phyloP scores from a whole-genome alignment of 116 monocot genomes.

The Papilionanthe hybrid region DNA sequence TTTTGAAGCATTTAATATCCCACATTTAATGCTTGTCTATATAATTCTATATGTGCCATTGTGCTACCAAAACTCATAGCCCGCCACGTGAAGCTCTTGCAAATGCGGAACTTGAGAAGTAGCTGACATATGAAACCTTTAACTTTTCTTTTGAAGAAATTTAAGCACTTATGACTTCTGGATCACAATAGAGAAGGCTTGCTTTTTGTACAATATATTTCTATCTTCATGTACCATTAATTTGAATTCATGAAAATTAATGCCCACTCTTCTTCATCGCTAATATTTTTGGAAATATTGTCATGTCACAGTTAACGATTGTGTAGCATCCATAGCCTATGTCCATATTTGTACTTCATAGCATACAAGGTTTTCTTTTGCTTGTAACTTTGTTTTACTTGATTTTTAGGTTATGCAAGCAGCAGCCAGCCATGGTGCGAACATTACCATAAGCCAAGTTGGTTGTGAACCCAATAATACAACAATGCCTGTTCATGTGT shows the following conservation, averaged over 20 bases:
- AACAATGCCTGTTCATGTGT: constrained; percentile 41
- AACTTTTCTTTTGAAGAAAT: not conserved
- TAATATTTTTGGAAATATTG: not conserved
- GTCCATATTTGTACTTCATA: not conserved
- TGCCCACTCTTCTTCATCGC: not conserved
- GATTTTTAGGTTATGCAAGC: constrained; percentile 81
- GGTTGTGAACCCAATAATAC: constrained; percentile 49
- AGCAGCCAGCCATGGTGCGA: constrained; percentile 50
- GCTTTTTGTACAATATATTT: not conserved
- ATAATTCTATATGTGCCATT: not conserved
- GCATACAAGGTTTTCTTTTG: not conserved
- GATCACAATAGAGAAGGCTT: not conserved
- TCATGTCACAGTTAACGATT: not conserved
- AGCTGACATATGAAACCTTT: not conserved
- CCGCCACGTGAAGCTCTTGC: not conserved
- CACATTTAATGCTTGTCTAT: not conserved
- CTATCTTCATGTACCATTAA: not conserved
- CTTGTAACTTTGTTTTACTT: constrained; percentile 9
- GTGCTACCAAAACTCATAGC: not conserved
- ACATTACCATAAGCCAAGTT: constrained; percentile 71
- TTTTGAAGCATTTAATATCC: not conserved
- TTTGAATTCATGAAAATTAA: not conserved
- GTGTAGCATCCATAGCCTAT: not conserved
- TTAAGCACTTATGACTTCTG: not conserved
- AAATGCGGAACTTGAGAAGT: not conserved